Conservation (phyloP, 108 stramenopile species). For the Cafeteria roenbergensis region DNA sequence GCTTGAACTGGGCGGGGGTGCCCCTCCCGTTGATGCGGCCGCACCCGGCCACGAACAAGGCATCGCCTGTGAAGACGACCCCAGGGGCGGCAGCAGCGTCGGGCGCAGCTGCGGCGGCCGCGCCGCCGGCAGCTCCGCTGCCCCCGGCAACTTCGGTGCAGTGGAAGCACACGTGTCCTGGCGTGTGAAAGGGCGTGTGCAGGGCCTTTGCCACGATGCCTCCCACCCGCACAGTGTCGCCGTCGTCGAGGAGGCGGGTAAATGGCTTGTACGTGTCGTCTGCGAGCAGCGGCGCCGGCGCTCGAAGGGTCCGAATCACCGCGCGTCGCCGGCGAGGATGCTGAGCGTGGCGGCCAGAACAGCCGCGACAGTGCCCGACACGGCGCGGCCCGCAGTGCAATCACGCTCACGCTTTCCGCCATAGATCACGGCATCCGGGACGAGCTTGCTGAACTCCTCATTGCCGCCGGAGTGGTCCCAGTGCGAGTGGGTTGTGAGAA, state of each 20-base stretch:
- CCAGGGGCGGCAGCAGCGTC: not conserved
- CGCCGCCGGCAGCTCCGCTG: not conserved
- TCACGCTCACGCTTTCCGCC: slow-evolving; percentile 15
- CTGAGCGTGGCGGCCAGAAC: no score
- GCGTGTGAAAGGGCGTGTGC: slow-evolving; percentile 41
- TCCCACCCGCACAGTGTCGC: not conserved
- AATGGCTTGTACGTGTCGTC: not conserved
- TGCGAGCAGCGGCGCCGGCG: no score
- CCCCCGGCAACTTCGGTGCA: slow-evolving; percentile 1
- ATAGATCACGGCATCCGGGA: slow-evolving; percentile 19
- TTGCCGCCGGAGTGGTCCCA: slow-evolving; percentile 62
- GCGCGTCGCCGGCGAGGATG: slow-evolving; percentile 31
- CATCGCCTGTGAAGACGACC: slow-evolving; percentile 55
- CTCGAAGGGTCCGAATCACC: slow-evolving; percentile 25
- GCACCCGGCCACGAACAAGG: slow-evolving; percentile 54
- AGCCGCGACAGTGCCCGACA: no score
- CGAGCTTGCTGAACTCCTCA: slow-evolving; percentile 26
- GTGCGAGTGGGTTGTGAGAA: slow-evolving; percentile 59
- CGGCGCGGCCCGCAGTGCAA: no score
- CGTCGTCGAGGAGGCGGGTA: not conserved
- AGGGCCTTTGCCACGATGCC: not conserved
- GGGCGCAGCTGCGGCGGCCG: no score
- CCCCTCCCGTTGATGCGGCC: slow-evolving; percentile 42
- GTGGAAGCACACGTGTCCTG: slow-evolving; percentile 30
- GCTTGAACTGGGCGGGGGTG: slow-evolving; percentile 31